Evolutionary conservation across 805 yeast genomes (phyloP).

Genomic region (Candida nanaspora): DNA sequence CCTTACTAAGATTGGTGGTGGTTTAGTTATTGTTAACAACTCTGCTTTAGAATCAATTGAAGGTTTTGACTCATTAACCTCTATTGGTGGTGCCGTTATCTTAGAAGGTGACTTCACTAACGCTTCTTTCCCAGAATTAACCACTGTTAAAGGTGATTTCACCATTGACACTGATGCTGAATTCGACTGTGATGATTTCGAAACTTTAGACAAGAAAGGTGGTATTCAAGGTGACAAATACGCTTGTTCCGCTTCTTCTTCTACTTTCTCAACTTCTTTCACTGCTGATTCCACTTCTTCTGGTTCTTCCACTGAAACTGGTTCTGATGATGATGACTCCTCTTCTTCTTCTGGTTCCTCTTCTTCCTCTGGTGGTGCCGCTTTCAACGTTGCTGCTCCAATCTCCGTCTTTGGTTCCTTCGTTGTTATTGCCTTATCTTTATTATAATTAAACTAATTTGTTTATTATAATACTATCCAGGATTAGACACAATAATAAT

Average conservation of each 20-base stretch:
- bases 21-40: constrained; percentile 86
- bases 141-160: constrained; percentile 89
- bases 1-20: constrained; percentile 82
- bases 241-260: constrained; percentile 61
- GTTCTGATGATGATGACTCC: too few relatives aligned
- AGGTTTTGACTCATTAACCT: constrained; percentile 66
- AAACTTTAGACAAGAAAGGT: constrained; percentile 65
- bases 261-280: constrained; percentile 30
- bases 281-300: constrained; percentile 19
- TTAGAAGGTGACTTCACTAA: constrained; percentile 74
- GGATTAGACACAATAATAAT: too few relatives aligned
- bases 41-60: constrained; percentile 53
- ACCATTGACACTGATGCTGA: constrained; percentile 66
- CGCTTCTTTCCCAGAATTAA: constrained; percentile 68
- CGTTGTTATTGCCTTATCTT: constrained; percentile 43
- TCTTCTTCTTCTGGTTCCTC: constrained; percentile 29
- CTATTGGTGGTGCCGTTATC: constrained; percentile 84
- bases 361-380: constrained; percentile 24
- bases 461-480: too few relatives aligned
- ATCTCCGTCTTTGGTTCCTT: constrained; percentile 40
- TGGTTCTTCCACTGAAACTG: constrained; percentile 32
- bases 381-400: constrained; percentile 20
- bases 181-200: constrained; percentile 75
- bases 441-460: constrained; percentile 42
- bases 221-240: constrained; percentile 87